Evolutionary conservation across 1,284 basidiomycete species (phyloP).

Genomic region (Chondrostereum purpureum): DNA sequence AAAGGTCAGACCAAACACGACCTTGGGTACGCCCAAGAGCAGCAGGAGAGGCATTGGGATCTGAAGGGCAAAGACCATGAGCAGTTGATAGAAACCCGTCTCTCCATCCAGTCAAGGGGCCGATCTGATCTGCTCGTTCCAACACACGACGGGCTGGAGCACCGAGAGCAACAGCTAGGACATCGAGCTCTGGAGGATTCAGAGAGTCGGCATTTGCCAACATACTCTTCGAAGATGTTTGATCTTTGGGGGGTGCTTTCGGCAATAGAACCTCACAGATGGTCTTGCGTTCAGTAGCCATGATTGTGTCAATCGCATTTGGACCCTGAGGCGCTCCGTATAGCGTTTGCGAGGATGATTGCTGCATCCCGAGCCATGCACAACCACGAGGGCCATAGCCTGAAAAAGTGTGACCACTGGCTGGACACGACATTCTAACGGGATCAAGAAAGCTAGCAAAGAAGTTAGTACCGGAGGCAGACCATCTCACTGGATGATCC

Average conservation of each 20-base stretch:
- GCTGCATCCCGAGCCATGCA: constrained; percentile 6
- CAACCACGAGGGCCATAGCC: constrained; percentile 11
- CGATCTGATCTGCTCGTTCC: constrained; percentile 8
- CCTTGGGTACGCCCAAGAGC: constrained; percentile 7
- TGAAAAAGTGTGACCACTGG: constrained; percentile 2
- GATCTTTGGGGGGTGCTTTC: constrained; percentile 9
- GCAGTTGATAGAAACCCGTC: constrained; percentile 11
- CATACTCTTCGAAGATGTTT: constrained; percentile 5
- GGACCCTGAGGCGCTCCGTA: constrained; percentile 12
- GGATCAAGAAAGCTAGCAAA: background rate
- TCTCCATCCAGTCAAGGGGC: constrained; percentile 9
- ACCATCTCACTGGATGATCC: too few relatives aligned
- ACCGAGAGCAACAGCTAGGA: constrained; percentile 10
- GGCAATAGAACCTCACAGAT: constrained; percentile 11
- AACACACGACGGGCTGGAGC: constrained; percentile 10
- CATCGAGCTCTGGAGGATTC: constrained; percentile 10
- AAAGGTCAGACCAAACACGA: constrained; percentile 10
- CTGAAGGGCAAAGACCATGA: constrained; percentile 9
- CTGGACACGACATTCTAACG: constrained; percentile 4
- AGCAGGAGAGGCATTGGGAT: constrained; percentile 10
- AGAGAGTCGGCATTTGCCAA: constrained; percentile 10
- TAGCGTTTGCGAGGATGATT: constrained; percentile 6
- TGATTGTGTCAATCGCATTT: constrained; percentile 5
- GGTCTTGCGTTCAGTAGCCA: constrained; percentile 7
- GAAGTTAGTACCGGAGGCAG: too few relatives aligned